phyloP scores from a whole-genome alignment of 2,329 filamentous ascomycete species.

The Paradendryphiella salina region DNA sequence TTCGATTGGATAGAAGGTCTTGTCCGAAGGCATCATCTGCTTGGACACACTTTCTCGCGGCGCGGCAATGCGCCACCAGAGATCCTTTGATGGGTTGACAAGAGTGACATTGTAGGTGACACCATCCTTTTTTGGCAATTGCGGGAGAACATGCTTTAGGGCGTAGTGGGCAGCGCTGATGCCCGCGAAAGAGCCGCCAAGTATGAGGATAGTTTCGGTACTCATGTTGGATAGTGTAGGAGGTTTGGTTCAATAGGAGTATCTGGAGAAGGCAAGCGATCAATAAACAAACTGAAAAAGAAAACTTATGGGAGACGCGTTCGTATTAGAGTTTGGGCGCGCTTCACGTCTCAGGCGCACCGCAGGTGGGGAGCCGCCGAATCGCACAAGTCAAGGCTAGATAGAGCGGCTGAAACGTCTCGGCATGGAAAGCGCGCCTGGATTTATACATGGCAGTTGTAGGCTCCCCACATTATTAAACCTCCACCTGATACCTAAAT shows the following conservation, averaged over 20 bases:
- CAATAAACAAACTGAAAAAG: slow-evolving; percentile 12
- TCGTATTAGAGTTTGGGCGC: slow-evolving; percentile 17
- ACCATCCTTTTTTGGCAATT: slow-evolving; percentile 41
- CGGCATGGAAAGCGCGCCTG: background rate
- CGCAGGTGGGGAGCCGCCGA: slow-evolving; percentile 25
- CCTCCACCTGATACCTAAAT: background rate
- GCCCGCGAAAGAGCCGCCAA: slow-evolving; percentile 45
- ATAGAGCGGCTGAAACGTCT: slow-evolving; percentile 6
- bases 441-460: slow-evolving; percentile 3
- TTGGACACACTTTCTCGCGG: slow-evolving; percentile 59
- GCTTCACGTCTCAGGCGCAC: slow-evolving; percentile 11
- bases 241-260: slow-evolving; percentile 3
- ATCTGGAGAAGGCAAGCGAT: slow-evolving; percentile 7
- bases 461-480: background rate
- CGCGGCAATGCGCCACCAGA: slow-evolving; percentile 59
- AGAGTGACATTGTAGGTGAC: slow-evolving; percentile 58
- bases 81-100: slow-evolving; percentile 58
- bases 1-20: slow-evolving; percentile 57
- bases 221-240: slow-evolving; percentile 27
- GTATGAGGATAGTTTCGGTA: slow-evolving; percentile 43
- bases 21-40: slow-evolving; percentile 53
- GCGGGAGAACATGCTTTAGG: slow-evolving; percentile 42
- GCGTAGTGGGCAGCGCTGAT: slow-evolving; percentile 44
- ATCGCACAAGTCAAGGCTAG: slow-evolving; percentile 5
- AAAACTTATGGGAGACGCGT: slow-evolving; percentile 12